These are phyloP conservation scores for Tolypocladium ovalisporum DNA, from an alignment of 2,329 filamentous ascomycete genomes.

Conservation along the genomic window DNA sequence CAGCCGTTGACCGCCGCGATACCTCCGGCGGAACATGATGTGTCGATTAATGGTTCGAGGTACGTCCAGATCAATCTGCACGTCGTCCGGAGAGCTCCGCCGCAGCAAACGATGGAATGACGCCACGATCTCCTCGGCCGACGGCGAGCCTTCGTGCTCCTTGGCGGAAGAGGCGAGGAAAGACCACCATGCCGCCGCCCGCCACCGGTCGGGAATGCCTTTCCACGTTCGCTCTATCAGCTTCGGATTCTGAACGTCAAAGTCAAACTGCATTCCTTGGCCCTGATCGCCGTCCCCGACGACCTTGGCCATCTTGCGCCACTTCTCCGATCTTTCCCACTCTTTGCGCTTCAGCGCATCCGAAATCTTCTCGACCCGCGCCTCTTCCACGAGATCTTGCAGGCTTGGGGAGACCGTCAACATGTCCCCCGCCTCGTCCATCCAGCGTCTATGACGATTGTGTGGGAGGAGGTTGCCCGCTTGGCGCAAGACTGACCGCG, in stretches of 20 bases:
- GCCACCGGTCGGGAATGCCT: conserved; percentile 93
- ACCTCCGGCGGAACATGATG: conserved; percentile 91
- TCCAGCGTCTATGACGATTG: conserved; percentile 48
- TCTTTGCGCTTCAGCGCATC: conserved; percentile 53
- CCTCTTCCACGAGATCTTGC: conserved; percentile 44
- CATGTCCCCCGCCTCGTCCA: conserved; percentile 59
- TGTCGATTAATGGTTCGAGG: conserved; percentile 89
- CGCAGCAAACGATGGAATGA: conserved; percentile 65
- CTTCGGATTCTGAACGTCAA: conserved; percentile 74
- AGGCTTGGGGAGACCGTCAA: conserved; percentile 48
- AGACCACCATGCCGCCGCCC: conserved; percentile 85
- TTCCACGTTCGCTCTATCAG: conserved; percentile 93
- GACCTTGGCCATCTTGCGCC: conserved; percentile 54
- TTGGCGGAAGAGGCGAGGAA: conserved; percentile 74
- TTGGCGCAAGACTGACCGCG: conserved; percentile 43
- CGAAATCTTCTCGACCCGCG: conserved; percentile 37
- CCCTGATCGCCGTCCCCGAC: conserved; percentile 35
- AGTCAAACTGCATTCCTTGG: conserved; percentile 58
- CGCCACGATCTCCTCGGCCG: conserved; percentile 61
- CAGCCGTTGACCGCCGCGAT: conserved; percentile 82
- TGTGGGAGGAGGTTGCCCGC: conserved; percentile 49
- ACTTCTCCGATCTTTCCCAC: conserved; percentile 52
- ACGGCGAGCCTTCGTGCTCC: conserved; percentile 44
- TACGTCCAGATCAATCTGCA: conserved; percentile 95
- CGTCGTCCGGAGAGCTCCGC: conserved; percentile 73